These are phyloP conservation scores for Pseudoneurospora amorphoporcata DNA, from an alignment of 495 filamentous ascomycete species.

Conservation along the genomic window DNA sequence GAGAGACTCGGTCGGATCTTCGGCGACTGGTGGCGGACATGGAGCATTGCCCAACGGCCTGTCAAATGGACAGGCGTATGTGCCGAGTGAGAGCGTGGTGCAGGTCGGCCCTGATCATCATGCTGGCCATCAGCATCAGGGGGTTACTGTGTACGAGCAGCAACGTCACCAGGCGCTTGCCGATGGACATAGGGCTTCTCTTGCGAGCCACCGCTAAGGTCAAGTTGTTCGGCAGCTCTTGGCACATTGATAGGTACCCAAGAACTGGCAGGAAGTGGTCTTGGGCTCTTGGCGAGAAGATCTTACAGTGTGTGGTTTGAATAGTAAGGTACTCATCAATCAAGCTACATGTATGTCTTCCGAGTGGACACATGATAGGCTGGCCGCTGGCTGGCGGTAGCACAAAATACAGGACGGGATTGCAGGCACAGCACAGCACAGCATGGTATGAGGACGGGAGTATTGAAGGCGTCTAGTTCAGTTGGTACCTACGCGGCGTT, in stretches of 20 bases:
- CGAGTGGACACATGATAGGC: neutral
- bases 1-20: slow-evolving; percentile 9
- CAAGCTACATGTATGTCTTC: neutral
- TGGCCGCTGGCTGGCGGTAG: neutral
- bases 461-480: neutral
- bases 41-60: slow-evolving; percentile 5
- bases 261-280: neutral
- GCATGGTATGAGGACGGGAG: neutral
- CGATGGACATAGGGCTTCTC: neutral
- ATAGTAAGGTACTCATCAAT: neutral
- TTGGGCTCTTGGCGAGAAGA: neutral
- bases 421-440: neutral
- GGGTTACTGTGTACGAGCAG: neutral
- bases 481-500: neutral
- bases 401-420: neutral
- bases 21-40: slow-evolving; percentile 4
- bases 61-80: slow-evolving; percentile 17
- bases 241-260: neutral
- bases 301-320: neutral
- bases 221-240: neutral
- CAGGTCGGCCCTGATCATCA: neutral
- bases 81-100: slow-evolving; percentile 9
- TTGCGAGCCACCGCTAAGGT: neutral
- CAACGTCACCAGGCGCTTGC: neutral
- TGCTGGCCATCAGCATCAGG: neutral